A percentile compares a stretch with the other conserved stretches of the same genome.
phyloP scores from a whole-genome alignment of 176 grass and related monocot genomes.

The Eremochloa ophiuroides region DNA sequence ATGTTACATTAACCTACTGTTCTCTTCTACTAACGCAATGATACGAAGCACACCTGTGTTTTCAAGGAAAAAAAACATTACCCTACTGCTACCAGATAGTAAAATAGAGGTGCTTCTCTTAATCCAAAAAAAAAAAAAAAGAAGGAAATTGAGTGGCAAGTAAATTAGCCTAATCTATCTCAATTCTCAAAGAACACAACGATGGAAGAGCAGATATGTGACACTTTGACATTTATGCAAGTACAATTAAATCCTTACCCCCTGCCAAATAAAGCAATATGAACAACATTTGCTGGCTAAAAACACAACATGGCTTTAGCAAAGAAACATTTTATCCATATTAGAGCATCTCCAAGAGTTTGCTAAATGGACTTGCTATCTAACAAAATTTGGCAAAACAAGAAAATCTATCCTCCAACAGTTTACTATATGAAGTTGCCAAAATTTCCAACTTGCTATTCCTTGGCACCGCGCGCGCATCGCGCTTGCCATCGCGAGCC shows the following conservation, averaged over 20 bases:
- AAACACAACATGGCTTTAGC: not conserved
- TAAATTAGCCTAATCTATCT: not conserved
- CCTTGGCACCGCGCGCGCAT: too few relatives aligned
- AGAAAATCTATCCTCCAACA: too few relatives aligned
- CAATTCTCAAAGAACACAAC: not conserved
- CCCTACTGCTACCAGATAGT: not conserved
- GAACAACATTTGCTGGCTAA: not conserved
- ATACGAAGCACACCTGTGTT: not conserved
- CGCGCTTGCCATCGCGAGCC: too few relatives aligned
- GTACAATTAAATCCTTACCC: not conserved
- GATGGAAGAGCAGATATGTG: not conserved
- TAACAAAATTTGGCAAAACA: too few relatives aligned
- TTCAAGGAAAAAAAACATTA: not conserved
- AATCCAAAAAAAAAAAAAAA: not conserved
- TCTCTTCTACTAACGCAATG: not conserved
- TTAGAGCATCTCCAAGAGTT: too few relatives aligned
- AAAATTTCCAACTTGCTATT: too few relatives aligned
- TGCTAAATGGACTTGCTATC: too few relatives aligned
- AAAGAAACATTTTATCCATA: not conserved
- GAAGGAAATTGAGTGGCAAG: not conserved
- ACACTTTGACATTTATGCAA: not conserved
- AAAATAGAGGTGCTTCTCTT: not conserved
- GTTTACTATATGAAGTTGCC: too few relatives aligned
- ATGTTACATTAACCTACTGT: not conserved
- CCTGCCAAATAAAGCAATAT: not conserved